Conservation (phyloP, 23 red algal species). For the Gracilaria domingensis region DNA sequence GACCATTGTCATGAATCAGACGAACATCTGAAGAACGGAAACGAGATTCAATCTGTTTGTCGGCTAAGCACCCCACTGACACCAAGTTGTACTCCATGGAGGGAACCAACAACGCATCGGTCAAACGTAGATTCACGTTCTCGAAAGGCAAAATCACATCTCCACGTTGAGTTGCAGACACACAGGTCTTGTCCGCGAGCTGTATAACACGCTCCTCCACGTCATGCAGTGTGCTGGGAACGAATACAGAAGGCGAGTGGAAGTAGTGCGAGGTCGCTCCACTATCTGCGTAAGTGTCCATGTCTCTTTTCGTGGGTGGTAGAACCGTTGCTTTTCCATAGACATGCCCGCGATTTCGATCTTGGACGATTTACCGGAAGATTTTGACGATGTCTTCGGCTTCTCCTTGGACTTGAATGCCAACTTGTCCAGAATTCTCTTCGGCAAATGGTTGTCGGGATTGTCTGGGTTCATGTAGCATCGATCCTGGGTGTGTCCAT, state of each 20-base stretch:
- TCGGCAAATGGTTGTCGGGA: slow-evolving; percentile 5
- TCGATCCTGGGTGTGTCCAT: slow-evolving; percentile 27
- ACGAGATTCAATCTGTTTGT: slow-evolving; percentile 27
- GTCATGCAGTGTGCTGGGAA: slow-evolving; percentile 15
- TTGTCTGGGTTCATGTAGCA: slow-evolving; percentile 42
- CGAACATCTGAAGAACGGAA: slow-evolving; percentile 25
- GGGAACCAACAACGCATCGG: background rate
- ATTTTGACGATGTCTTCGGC: background rate
- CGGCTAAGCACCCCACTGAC: slow-evolving; percentile 10
- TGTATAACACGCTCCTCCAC: background rate
- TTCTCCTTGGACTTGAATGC: background rate
- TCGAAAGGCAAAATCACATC: slow-evolving; percentile 31
- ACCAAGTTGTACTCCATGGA: background rate
- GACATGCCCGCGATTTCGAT: slow-evolving; percentile 2
- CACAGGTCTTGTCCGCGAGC: slow-evolving; percentile 48
- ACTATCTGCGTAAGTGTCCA: slow-evolving; percentile 37
- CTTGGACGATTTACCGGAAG: background rate
- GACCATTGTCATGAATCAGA: slow-evolving; percentile 11
- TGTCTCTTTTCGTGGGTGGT: slow-evolving; percentile 7
- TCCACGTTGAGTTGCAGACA: slow-evolving; percentile 17
- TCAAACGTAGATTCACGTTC: slow-evolving; percentile 14
- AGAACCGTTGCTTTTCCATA: slow-evolving; percentile 36
- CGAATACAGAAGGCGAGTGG: background rate
- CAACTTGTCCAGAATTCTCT: background rate
- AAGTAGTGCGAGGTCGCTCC: slow-evolving; percentile 6